phyloP scores from a whole-genome alignment of 2,329 filamentous ascomycete genomes.

The Curvularia lunata region DNA sequence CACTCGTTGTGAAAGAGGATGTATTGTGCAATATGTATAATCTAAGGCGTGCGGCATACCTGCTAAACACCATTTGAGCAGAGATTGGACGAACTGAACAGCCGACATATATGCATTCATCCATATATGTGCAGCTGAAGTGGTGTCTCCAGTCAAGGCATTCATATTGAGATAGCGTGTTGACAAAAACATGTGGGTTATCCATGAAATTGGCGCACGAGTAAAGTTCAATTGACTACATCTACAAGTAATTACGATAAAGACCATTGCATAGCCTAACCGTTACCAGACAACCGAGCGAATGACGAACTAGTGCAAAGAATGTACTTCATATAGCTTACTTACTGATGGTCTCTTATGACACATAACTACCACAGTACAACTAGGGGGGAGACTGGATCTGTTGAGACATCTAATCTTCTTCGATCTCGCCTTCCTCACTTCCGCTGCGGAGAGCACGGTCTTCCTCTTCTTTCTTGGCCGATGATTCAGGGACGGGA shows the following conservation, averaged over 20 bases:
- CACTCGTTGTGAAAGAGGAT: not conserved
- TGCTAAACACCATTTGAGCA: not conserved
- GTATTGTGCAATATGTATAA: not conserved
- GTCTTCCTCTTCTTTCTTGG: conserved; percentile 61
- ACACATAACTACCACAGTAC: not conserved
- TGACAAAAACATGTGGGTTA: not conserved
- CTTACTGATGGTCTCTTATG: conserved; percentile 11
- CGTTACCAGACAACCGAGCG: not conserved
- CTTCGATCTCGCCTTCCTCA: conserved; percentile 97
- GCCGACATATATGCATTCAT: not conserved
- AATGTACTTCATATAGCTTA: conserved; percentile 6
- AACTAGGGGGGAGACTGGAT: conserved; percentile 5
- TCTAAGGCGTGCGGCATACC: not conserved
- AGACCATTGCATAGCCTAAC: not conserved
- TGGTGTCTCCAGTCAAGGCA: not conserved
- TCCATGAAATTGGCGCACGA: not conserved
- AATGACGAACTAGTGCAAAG: not conserved
- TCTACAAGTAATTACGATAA: conserved; percentile 5
- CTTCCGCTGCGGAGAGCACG: conserved; percentile 79
- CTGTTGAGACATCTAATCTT: conserved; percentile 56
- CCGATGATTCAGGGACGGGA: conserved; percentile 48
- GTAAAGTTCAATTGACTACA: not conserved
- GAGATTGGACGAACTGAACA: not conserved
- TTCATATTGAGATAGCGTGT: not conserved
- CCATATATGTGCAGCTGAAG: not conserved